A percentile compares a stretch with the other conserved stretches of the same genome.
Conservation (phyloP, 495 filamentous ascomycete species). For the Pyrenula massariospora region DNA sequence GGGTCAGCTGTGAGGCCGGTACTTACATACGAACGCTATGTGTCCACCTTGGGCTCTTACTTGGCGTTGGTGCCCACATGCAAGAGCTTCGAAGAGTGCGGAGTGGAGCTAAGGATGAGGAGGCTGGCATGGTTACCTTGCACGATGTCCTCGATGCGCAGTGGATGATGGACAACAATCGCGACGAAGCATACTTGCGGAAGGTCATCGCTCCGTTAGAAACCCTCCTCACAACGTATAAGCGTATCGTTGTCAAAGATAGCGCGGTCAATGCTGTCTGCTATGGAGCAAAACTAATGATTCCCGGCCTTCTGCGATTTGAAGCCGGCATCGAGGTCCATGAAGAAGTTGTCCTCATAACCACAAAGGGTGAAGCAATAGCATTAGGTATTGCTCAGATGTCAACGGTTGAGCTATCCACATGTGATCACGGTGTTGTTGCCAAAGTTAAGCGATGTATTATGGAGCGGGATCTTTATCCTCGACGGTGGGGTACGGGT, state of each 20-base stretch:
- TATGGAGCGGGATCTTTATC: constrained; percentile 97
- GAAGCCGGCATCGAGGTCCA: constrained; percentile 78
- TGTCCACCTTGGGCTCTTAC: constrained; percentile 83
- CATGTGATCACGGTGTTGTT: constrained; percentile 91
- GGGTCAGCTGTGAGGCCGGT: constrained; percentile 97
- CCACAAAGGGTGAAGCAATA: constrained; percentile 96
- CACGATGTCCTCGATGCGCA: constrained; percentile 95
- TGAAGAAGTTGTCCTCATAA: constrained; percentile 93
- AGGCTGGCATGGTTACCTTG: constrained; percentile 75
- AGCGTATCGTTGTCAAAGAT: constrained; percentile 95
- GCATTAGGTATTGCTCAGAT: constrained; percentile 91
- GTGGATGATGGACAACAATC: constrained; percentile 82
- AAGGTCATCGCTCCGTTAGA: constrained; percentile 83
- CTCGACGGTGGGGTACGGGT: constrained; percentile 86
- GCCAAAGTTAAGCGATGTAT: constrained; percentile 97
- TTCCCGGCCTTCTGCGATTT: constrained; percentile 85
- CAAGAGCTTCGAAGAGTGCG: constrained; percentile 92
- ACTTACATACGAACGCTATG: constrained; percentile 98
- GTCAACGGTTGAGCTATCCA: constrained; percentile 83
- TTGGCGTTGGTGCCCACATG: constrained; percentile 97
- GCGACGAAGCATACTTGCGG: constrained; percentile 79
- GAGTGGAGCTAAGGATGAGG: constrained; percentile 88
- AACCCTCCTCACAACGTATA: constrained; percentile 80
- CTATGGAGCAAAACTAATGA: constrained; percentile 97
- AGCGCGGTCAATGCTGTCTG: constrained; percentile 91